These are phyloP conservation scores for Ophiosphaerella narmari DNA, from an alignment of 2,329 filamentous ascomycete species.

Conservation along the genomic window DNA sequence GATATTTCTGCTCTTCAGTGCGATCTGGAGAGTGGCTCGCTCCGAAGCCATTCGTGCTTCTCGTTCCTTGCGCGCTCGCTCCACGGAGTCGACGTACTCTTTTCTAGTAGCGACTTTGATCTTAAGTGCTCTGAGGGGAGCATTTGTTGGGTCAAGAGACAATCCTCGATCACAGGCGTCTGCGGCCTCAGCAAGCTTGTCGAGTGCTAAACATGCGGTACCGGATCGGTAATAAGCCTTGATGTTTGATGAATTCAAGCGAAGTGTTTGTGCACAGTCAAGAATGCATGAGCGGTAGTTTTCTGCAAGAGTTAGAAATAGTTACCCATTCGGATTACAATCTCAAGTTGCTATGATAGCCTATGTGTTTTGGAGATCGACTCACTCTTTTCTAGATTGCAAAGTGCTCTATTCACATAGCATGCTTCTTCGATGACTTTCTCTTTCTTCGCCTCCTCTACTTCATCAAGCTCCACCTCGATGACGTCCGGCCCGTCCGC, in stretches of 20 bases:
- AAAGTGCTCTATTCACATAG: constrained; percentile 85
- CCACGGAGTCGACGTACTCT: constrained; percentile 59
- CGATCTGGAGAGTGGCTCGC: constrained; percentile 55
- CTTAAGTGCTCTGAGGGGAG: constrained; percentile 65
- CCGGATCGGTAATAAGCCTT: constrained; percentile 92
- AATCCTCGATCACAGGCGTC: constrained; percentile 79
- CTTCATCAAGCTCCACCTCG: constrained; percentile 59
- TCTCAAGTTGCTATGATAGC: neutral
- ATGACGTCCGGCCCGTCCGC: constrained; percentile 45
- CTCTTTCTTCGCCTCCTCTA: constrained; percentile 66
- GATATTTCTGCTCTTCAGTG: constrained; percentile 73
- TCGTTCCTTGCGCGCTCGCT: constrained; percentile 61
- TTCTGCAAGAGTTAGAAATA: constrained; percentile 48
- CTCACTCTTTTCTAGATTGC: constrained; percentile 79
- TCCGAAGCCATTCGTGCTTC: constrained; percentile 61
- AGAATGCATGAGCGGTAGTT: constrained; percentile 87
- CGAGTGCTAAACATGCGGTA: constrained; percentile 75
- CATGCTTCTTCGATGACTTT: constrained; percentile 72
- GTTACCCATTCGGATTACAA: neutral
- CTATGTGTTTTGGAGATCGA: constrained; percentile 5
- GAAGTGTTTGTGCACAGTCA: constrained; percentile 80
- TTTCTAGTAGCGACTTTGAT: constrained; percentile 67
- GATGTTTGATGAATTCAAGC: constrained; percentile 77
- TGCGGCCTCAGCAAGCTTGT: constrained; percentile 77
- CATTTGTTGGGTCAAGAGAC: constrained; percentile 71